Conservation (phyloP, 2,329 filamentous ascomycete genomes). For the Penicillium occitanis region DNA sequence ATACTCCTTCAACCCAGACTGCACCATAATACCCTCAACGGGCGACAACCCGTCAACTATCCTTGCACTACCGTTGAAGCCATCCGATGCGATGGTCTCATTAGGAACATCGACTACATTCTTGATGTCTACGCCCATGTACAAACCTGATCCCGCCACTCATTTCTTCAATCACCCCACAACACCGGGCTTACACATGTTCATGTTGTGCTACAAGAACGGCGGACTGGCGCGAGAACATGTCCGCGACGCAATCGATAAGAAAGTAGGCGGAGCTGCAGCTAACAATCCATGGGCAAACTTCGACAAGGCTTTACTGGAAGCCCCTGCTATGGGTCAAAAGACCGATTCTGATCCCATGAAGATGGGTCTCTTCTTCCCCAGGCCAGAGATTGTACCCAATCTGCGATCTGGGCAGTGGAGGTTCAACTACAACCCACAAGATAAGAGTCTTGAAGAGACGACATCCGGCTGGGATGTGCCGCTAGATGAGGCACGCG, state of each 20-base stretch:
- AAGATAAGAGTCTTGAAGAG: constrained; percentile 54
- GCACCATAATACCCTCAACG: constrained; percentile 80
- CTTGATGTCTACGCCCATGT: constrained; percentile 92
- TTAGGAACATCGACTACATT: constrained; percentile 95
- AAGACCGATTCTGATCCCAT: constrained; percentile 57
- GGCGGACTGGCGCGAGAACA: constrained; percentile 89
- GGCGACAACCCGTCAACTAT: constrained; percentile 97
- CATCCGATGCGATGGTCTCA: constrained; percentile 89
- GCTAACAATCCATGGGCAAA: constrained; percentile 66
- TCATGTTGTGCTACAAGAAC: constrained; percentile 99
- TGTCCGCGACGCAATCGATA: constrained; percentile 76
- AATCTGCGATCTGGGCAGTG: constrained; percentile 84
- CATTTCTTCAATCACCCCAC: constrained; percentile 99
- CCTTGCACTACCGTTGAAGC: constrained; percentile 79
- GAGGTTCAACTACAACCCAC: constrained; percentile 66
- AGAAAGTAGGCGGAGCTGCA: constrained; percentile 44
- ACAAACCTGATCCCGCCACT: constrained; percentile 84
- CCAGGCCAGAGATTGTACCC: constrained; percentile 91
- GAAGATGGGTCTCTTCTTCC: constrained; percentile 92
- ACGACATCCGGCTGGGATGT: constrained; percentile 54
- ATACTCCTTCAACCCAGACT: constrained; percentile 74
- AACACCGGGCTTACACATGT: constrained; percentile 91
- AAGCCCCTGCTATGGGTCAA: constrained; percentile 68
- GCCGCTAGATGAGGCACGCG: constrained; percentile 71
- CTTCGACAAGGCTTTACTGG: constrained; percentile 74